These are phyloP conservation scores for Petunia hybrid DNA, from an alignment of 305 asterid species.

Conservation along the genomic window DNA sequence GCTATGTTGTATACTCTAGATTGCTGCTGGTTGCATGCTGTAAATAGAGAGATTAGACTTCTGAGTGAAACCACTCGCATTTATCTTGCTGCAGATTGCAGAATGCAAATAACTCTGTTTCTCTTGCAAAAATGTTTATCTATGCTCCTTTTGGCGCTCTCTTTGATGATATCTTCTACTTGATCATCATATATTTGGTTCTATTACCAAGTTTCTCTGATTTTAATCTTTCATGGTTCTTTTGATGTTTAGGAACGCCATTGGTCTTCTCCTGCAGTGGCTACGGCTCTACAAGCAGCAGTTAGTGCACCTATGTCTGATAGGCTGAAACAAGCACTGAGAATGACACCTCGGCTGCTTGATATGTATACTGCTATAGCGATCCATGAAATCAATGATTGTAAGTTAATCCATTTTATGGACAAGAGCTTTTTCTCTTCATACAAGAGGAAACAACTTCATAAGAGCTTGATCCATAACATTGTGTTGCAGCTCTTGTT, in stretches of 20 bases:
- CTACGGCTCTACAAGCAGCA: slow-evolving; percentile 76
- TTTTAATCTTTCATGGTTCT: not conserved
- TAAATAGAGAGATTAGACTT: slow-evolving; percentile 20
- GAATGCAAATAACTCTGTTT: slow-evolving; percentile 11
- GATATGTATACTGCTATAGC: slow-evolving; percentile 73
- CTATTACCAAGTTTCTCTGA: slow-evolving; percentile 12
- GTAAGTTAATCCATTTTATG: slow-evolving; percentile 49
- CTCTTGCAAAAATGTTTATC: slow-evolving; percentile 3
- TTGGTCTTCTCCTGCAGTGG: slow-evolving; percentile 95
- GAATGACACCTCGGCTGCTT: slow-evolving; percentile 77
- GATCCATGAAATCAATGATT: slow-evolving; percentile 68
- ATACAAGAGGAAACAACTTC: not conserved
- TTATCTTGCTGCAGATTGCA: not conserved
- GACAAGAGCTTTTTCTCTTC: slow-evolving; percentile 25
- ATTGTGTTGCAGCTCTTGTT: slow-evolving; percentile 66
- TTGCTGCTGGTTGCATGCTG: slow-evolving; percentile 22
- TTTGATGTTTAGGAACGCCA: slow-evolving; percentile 79
- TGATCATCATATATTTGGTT: slow-evolving; percentile 18
- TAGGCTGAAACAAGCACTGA: slow-evolving; percentile 80
- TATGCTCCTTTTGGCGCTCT: slow-evolving; percentile 5
- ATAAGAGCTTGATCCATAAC: slow-evolving; percentile 21
- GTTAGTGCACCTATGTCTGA: slow-evolving; percentile 68
- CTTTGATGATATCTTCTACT: slow-evolving; percentile 10
- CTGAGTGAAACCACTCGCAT: not conserved
- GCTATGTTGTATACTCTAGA: slow-evolving; percentile 35